phyloP scores from a whole-genome alignment of 768 basidiomycete species.

The Suillus paluster region DNA sequence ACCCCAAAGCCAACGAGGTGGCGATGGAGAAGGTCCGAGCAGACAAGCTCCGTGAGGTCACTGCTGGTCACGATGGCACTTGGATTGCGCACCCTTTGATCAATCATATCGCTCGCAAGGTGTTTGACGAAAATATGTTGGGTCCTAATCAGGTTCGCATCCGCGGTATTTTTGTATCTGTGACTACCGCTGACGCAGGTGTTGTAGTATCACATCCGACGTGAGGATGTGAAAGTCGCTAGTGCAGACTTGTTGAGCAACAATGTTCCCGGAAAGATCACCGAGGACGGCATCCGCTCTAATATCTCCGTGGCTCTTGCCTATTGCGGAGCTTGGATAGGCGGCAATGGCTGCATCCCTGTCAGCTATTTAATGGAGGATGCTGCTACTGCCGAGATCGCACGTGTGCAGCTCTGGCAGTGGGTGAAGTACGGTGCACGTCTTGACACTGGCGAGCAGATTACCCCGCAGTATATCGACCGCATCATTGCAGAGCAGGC shows the following conservation, averaged over 20 bases:
- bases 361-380: conserved; percentile 98
- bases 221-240: conserved; percentile 88
- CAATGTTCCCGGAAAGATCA: conserved; percentile 85
- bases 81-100: conserved; percentile 99
- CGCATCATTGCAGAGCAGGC: conserved; percentile 64
- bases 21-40: conserved; percentile 97
- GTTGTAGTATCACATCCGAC: conserved; percentile 83
- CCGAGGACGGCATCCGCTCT: conserved; percentile 81
- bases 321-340: conserved; percentile 96
- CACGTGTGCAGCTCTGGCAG: conserved; percentile 98
- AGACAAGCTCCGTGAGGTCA: conserved; percentile 96
- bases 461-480: conserved; percentile 75
- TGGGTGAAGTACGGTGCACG: conserved; percentile 86
- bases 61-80: conserved; percentile 94
- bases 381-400: conserved; percentile 98
- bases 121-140: conserved; percentile 95
- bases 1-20: conserved; percentile 85
- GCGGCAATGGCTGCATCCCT: conserved; percentile 97
- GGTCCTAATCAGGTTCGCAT: conserved; percentile 88
- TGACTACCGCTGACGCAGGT: neutral
- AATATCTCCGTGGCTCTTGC: conserved; percentile 90
- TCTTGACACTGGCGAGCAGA: conserved; percentile 67
- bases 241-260: conserved; percentile 86
- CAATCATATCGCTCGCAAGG: conserved; percentile 83
- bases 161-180: neutral